Conservation (phyloP, 2,329 filamentous ascomycete species). For the Cladosporium halotolerans region DNA sequence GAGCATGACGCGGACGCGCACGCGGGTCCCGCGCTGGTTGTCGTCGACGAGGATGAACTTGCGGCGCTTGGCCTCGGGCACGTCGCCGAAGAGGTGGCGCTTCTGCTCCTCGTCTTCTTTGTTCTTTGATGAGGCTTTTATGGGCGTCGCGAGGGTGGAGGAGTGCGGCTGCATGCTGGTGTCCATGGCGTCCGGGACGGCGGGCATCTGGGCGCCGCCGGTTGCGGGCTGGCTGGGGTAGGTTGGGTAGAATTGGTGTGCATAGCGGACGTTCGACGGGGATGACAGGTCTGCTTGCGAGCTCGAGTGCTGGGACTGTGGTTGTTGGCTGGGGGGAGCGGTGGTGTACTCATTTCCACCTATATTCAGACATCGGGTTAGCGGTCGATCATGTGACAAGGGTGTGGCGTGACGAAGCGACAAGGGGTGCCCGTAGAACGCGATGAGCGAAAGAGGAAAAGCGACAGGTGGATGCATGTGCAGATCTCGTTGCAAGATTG, state of each 20-base stretch:
- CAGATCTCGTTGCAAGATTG: constrained; percentile 1
- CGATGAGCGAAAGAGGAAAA: constrained; percentile 27
- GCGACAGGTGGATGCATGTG: constrained; percentile 22
- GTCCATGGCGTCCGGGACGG: constrained; percentile 55
- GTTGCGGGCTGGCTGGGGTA: constrained; percentile 56
- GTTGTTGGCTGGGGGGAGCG: constrained; percentile 56
- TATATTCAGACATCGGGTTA: constrained; percentile 39
- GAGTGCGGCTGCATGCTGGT: constrained; percentile 30
- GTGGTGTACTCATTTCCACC: constrained; percentile 56
- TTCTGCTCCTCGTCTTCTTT: constrained; percentile 51
- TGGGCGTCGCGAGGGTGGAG: constrained; percentile 28
- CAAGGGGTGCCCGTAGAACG: constrained; percentile 17
- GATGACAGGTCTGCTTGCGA: constrained; percentile 45
- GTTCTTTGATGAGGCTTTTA: constrained; percentile 31
- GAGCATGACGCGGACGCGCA: constrained; percentile 87
- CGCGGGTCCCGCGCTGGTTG: constrained; percentile 68
- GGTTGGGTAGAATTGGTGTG: constrained; percentile 68
- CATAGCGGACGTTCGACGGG: constrained; percentile 62
- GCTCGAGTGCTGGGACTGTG: constrained; percentile 57
- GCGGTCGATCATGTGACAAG: constrained; percentile 29
- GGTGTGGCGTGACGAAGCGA: constrained; percentile 17
- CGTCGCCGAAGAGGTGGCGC: constrained; percentile 73
- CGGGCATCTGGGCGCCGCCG: constrained; percentile 55
- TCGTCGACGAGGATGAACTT: constrained; percentile 98
- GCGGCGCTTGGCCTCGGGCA: constrained; percentile 83